phyloP scores from a whole-genome alignment of 140 eudicot species.

The Oenanthe javanica region DNA sequence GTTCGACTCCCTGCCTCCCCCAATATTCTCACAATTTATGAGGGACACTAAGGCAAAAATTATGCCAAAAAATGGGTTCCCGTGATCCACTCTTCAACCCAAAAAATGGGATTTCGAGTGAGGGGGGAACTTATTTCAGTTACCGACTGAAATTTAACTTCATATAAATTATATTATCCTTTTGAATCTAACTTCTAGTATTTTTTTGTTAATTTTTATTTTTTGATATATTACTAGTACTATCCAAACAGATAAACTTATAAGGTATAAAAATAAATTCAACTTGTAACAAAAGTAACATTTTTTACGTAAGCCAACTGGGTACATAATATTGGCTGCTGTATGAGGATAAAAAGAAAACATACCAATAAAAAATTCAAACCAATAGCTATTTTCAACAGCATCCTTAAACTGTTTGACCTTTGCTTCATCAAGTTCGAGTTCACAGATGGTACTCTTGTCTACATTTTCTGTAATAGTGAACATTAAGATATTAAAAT shows the following conservation, averaged over 20 bases:
- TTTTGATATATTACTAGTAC: neutral
- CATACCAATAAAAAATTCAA: conserved; percentile 93
- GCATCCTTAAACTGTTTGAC: conserved; percentile 79
- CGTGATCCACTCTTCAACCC: no score
- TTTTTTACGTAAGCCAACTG: neutral
- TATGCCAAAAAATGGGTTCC: no score
- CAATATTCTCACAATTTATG: no score
- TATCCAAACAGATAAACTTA: neutral
- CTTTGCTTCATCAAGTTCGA: conserved; percentile 78
- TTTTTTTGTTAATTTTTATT: neutral
- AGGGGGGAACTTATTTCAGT: neutral
- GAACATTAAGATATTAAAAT: conserved; percentile 8
- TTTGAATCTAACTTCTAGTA: neutral
- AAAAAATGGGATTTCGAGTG: no score
- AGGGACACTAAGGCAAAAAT: no score
- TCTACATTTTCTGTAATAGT: conserved; percentile 70
- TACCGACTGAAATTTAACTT: neutral
- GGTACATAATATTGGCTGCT: neutral
- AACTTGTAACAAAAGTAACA: neutral
- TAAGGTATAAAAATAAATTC: neutral
- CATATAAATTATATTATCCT: neutral
- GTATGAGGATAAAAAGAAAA: neutral
- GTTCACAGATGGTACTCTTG: conserved; percentile 52
- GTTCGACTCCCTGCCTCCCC: no score
- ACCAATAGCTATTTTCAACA: conserved; percentile 87